Evolutionary conservation across 345 rosid genomes (phyloP), one percentile per base, ranked within the genome.

Genomic region (Gynandropsis gynandra): DNA sequence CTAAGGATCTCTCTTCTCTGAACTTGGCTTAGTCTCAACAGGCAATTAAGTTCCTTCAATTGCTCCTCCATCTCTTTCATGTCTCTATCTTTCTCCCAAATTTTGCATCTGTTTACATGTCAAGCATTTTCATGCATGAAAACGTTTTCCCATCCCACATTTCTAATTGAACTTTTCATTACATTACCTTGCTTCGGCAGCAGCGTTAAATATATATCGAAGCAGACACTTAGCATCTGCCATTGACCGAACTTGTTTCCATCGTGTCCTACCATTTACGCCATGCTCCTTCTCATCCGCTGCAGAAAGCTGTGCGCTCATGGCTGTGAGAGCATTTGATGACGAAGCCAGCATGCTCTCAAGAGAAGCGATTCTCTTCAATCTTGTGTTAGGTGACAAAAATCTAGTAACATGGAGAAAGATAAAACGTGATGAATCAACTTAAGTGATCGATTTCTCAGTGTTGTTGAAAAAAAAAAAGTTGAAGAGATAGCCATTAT

Each of bases 241-340:
- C 76, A 85, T 71, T 14, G 81, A 76, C 38, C 75, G 83, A 46
- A 82, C 44, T 47, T 72, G 76, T 39, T 77, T 82, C 95, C 89
- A 85, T 35, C 85, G 74, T 36, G 83, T 75, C 61, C 81, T 83
- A 39, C 72, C 77, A 47, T 72, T 62, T 47, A 78, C 60, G 14
- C 68, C 74, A 46, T 78, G 80, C 56, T 82, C 95, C 52, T 72
- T 74, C 64, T 82, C 87, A 70, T 82, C 85, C 74, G 85, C 87
- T 69, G 80, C 95, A 19, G 80, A 82, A 69, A 85, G 81, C 66
- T 85, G 90, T 44, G 95, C 82, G 63, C 80, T 81, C 95, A 85
- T 85, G 41, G 74, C 71, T 39, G 51, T 74, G 52, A 85, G 85
- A 21, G 80, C 75, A 67, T 72, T 72, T 50, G 90, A 76, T 42